Evolutionary conservation across 768 basidiomycete genomes (phyloP).

Genomic region (Terana coerulea): DNA sequence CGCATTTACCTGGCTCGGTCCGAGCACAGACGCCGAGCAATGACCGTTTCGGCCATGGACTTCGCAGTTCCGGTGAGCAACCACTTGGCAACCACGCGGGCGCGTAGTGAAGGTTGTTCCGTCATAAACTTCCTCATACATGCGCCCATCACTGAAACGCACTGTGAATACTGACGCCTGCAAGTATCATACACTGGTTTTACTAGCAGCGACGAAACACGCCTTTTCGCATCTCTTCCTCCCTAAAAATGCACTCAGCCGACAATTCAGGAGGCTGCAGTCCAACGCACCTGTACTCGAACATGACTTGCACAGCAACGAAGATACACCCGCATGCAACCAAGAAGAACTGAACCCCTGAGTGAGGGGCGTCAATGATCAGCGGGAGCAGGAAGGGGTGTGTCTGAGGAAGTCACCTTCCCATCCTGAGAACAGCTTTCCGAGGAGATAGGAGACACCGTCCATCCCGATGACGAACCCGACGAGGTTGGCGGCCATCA

Average conservation of each 20-base stretch:
- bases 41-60: too few relatives aligned
- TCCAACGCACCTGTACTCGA: conserved; percentile 79
- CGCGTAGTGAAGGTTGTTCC: too few relatives aligned
- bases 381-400: not conserved
- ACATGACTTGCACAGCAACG: conserved; percentile 87
- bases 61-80: too few relatives aligned
- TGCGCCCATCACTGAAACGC: too few relatives aligned
- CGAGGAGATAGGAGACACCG: conserved; percentile 64
- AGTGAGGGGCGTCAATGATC: not conserved
- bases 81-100: too few relatives aligned
- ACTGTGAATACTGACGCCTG: too few relatives aligned
- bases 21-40: too few relatives aligned
- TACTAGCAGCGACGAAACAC: conserved; percentile 23
- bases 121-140: too few relatives aligned
- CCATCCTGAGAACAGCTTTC: conserved; percentile 58
- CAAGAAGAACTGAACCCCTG: conserved; percentile 66
- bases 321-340: conserved; percentile 65
- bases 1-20: too few relatives aligned
- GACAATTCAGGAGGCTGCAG: not conserved
- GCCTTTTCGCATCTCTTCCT: conserved; percentile 29
- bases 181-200: too few relatives aligned
- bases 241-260: conserved; percentile 16
- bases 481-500: conserved; percentile 91
- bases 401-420: conserved; percentile 44
- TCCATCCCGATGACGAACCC: conserved; percentile 92